Evolutionary conservation across 768 basidiomycete genomes (phyloP).

Genomic region (Floccularia luteovirens): DNA sequence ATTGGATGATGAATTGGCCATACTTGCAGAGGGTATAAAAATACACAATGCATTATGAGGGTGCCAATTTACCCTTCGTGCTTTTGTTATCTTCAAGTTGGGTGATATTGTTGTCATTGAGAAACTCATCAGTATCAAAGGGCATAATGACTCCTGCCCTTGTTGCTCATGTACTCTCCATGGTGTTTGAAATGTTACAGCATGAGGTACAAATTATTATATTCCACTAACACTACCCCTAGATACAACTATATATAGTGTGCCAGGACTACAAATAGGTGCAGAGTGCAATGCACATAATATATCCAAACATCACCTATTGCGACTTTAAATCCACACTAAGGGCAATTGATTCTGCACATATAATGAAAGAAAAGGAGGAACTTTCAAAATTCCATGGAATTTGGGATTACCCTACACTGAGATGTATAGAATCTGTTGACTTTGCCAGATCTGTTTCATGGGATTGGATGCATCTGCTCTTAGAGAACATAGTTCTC

Average conservation of each 20-base stretch:
- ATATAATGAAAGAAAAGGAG: constrained; percentile 3
- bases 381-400: constrained; percentile 16
- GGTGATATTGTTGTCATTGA: constrained; percentile 26
- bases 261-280: neutral
- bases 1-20: constrained; percentile 22
- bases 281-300: constrained; percentile 7
- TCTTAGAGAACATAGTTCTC: constrained; percentile 31
- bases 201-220: constrained; percentile 13
- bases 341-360: constrained; percentile 1
- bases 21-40: constrained; percentile 21
- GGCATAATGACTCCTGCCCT: constrained; percentile 23
- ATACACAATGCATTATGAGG: constrained; percentile 15
- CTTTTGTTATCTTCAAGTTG: constrained; percentile 17
- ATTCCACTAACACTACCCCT: constrained; percentile 12
- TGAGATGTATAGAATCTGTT: constrained; percentile 17
- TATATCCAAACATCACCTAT: constrained; percentile 14
- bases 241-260: neutral
- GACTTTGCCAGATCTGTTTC: constrained; percentile 22
- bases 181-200: constrained; percentile 10
- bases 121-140: constrained; percentile 24
- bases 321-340: constrained; percentile 5
- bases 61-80: constrained; percentile 17
- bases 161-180: constrained; percentile 27
- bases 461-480: constrained; percentile 37
- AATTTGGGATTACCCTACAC: constrained; percentile 18